Percentiles rank a stretch among this genome's conserved stretches.
These are phyloP conservation scores for Uronychia setigera DNA, from an alignment of 73 alveolate genomes.

Conservation along the genomic window DNA sequence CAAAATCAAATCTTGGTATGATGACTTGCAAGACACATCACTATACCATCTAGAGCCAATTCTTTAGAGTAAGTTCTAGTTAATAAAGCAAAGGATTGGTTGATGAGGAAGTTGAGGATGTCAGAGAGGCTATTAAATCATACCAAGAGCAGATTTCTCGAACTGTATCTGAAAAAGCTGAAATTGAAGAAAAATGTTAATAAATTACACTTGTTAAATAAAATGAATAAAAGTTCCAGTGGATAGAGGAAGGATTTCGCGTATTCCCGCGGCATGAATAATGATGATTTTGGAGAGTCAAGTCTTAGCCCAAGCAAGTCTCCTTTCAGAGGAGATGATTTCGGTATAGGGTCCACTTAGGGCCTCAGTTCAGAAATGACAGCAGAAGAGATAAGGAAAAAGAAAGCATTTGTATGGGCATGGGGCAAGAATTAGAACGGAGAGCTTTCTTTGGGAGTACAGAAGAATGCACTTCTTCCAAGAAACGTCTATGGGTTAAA, in stretches of 20 bases:
- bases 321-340: not conserved
- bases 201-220: no score
- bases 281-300: not conserved
- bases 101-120: no score
- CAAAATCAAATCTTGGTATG: no score
- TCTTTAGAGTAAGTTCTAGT: no score
- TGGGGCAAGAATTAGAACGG: constrained; percentile 98
- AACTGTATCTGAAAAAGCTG: not conserved
- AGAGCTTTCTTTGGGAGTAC: constrained; percentile 90
- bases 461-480: constrained; percentile 81
- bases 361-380: not conserved
- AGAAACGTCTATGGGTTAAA: constrained; percentile 78
- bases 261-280: not conserved
- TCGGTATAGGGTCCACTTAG: not conserved
- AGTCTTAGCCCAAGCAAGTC: not conserved
- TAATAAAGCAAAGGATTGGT: no score
- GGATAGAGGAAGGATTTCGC: not conserved
- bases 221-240: not conserved
- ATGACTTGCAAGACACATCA: no score
- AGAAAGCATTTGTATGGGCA: constrained; percentile 78
- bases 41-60: no score
- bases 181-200: not conserved
- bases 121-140: no score
- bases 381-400: constrained; percentile 15
- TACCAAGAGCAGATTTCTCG: not conserved